Base-by-base conservation (phyloP, 2,329 filamentous ascomycete species). In the Pseudogymnoascus sp. region DNA sequence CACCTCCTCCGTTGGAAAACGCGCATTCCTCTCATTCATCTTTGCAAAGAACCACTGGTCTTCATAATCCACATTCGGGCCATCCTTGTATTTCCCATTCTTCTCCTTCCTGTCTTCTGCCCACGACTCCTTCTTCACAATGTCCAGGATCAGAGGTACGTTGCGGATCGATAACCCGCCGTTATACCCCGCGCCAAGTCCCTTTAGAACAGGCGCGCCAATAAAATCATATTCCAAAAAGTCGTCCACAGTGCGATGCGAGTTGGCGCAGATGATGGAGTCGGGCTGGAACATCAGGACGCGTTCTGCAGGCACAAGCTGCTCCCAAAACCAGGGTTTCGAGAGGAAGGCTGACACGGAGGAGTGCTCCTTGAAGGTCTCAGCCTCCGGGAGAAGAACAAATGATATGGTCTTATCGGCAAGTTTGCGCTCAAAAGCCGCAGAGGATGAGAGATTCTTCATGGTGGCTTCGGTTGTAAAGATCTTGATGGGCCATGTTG, bases 401-500 rank as follows among this genome's bases (percentile, higher is more conserved):
- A 77, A 68, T 60, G 73, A 67, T 61, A 77, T 67, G n/a, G 65
- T 62, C 12, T 69, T 67, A 3, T 65, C 59, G 15, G 65, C 64
- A 5, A 76, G 61, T n/a, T 73, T 71, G 5, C 73, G 74, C 9
- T 67, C 66, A 59, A 76, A 71, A 9, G 74, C 63, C 1, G 72
- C 69, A 3, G 72, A 73, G 64, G 64, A 30, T 66, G 61, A 21
- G 58, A 60, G 28, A 37, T 57, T 35, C 15, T 7, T 23, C 15
- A 57, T 37, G 41, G 23, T 19, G 3, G 28, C 38, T n/a, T 48
- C 19, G 21, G 5, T 68, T 65, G 76, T 77, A 63, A 74, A 75
- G 39, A 77, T 71, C 19, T 77, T 68, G 37, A 78, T 71, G 3
- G 75, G 75, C 75, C 76, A 78, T 8, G 64, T 63, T 8, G 75